These are phyloP conservation scores for Rhizomucor miehei DNA, from an alignment of 371 early-diverging fungal species.

Conservation along the genomic window DNA sequence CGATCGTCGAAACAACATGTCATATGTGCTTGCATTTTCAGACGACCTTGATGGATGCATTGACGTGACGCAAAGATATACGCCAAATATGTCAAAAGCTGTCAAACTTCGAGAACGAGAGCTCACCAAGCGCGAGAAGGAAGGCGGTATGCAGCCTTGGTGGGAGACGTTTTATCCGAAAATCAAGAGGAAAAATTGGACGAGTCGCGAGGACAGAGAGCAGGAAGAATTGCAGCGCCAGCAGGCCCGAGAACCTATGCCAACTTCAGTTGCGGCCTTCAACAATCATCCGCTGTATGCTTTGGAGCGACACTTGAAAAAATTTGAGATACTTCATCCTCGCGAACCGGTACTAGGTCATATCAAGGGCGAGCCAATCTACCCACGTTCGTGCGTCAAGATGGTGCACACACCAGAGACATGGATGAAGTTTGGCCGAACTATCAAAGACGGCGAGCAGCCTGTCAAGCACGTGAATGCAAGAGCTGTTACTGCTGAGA, in stretches of 20 bases:
- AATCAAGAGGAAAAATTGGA: constrained; percentile 24
- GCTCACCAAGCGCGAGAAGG: constrained; percentile 34
- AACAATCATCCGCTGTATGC: constrained; percentile 82
- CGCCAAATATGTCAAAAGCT: constrained; percentile 54
- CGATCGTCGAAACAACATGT: constrained; percentile 40
- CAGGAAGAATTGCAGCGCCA: constrained; percentile 43
- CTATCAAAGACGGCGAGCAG: constrained; percentile 43
- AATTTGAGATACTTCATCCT: constrained; percentile 65
- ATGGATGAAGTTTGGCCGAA: constrained; percentile 68
- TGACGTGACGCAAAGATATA: constrained; percentile 74
- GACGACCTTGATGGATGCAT: constrained; percentile 32
- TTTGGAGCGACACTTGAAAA: constrained; percentile 79
- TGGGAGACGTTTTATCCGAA: constrained; percentile 19
- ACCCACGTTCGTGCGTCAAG: constrained; percentile 70
- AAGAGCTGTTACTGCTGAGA: constrained; percentile 58
- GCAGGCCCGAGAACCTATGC: constrained; percentile 69
- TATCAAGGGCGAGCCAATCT: constrained; percentile 75
- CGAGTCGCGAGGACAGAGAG: constrained; percentile 47
- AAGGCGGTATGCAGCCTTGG: constrained; percentile 35
- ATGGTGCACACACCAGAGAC: constrained; percentile 57
- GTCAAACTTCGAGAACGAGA: constrained; percentile 50
- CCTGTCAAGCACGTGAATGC: constrained; percentile 71
- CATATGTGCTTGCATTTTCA: constrained; percentile 63
- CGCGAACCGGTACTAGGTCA: constrained; percentile 65
- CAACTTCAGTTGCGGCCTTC: constrained; percentile 72